These are phyloP conservation scores for Alternaria conjuncta DNA, from an alignment of 2,329 filamentous ascomycete species.

Conservation along the genomic window DNA sequence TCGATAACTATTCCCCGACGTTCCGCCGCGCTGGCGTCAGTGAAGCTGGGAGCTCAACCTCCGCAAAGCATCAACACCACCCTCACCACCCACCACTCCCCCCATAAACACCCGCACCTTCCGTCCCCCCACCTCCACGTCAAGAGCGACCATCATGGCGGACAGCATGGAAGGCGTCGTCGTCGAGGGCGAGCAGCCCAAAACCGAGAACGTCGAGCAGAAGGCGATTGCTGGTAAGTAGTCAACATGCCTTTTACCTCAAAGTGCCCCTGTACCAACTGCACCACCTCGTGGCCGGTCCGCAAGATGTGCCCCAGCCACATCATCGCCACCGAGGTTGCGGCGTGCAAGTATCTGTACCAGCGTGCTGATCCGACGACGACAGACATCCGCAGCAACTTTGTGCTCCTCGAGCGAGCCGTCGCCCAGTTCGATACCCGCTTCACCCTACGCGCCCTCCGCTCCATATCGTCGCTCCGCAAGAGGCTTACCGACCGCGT, in stretches of 20 bases:
- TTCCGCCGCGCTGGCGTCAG: constrained; percentile 20
- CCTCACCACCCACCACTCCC: constrained; percentile 14
- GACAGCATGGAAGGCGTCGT: constrained; percentile 59
- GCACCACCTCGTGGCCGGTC: constrained; percentile 22
- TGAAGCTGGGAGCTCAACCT: constrained; percentile 22
- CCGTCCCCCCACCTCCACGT: constrained; percentile 9
- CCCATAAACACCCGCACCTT: constrained; percentile 21
- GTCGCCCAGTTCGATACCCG: constrained; percentile 92
- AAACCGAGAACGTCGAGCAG: constrained; percentile 49
- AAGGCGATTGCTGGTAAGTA: constrained; percentile 49
- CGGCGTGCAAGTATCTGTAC: constrained; percentile 36
- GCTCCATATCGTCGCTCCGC: constrained; percentile 93
- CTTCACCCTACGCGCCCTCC: constrained; percentile 91
- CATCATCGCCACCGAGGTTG: constrained; percentile 39
- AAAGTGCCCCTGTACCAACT: constrained; percentile 31
- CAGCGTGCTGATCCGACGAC: constrained; percentile 40
- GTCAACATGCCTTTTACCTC: constrained; percentile 28
- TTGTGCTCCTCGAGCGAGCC: constrained; percentile 87
- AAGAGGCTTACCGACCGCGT: constrained; percentile 87
- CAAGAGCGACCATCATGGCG: constrained; percentile 50
- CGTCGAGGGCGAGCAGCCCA: constrained; percentile 50
- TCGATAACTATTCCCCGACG: constrained; percentile 21
- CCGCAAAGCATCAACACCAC: constrained; percentile 30
- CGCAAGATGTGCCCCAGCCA: constrained; percentile 39
- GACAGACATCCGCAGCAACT: constrained; percentile 93